Evolutionary conservation across 129 eudicot genomes (phyloP), one percentile per base, ranked within the genome.

Genomic region (sunflower (Helianthus annuus)): DNA sequence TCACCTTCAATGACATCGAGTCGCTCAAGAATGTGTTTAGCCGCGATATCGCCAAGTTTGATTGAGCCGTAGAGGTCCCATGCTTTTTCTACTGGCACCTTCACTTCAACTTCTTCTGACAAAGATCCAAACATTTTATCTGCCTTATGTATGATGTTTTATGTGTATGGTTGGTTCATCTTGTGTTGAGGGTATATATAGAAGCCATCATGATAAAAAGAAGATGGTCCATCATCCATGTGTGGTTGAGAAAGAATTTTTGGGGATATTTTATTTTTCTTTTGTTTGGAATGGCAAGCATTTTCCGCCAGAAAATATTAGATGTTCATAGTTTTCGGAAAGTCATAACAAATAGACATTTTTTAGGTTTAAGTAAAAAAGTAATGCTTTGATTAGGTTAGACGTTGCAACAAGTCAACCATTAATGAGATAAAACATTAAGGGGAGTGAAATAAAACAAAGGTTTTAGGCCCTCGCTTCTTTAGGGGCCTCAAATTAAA

Each of bases 1-100:
- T 75, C 67, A 4, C 73, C 79, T 66, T 75, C 49, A 4, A 71
- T 10, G n/a, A 66, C 58, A 11, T 68, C 73, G 2, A 54, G 73
- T 54, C 45, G 39, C 36, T 75, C 79, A 2, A 71, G 66, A 7
- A 56, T 12, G 42, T 55, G 40, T 48, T 75, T 29, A 34, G n/a
- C 24, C 13, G 48, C 73, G 4, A 66, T 13, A 4, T 63, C 44
- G 27, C 13, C 72, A 6, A 75, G 32, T 16, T 66, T 38, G 16
- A 42, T 54, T 45, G 67, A n/a, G 54, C 57, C 13, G 5, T 44
- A 75, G 15, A 66, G 34, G 42, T 52, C 17, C 79, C 73, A 75
- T 2, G 65, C 56, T 55, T 67, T 58, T 16, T 15, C 12, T 11
- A 72, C 66, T 34, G 70, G 14, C 10, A 68, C 72, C 66, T 75